These are phyloP conservation scores for Buddleja alternifolia DNA, from an alignment of 257 asterid species.

Conservation along the genomic window DNA sequence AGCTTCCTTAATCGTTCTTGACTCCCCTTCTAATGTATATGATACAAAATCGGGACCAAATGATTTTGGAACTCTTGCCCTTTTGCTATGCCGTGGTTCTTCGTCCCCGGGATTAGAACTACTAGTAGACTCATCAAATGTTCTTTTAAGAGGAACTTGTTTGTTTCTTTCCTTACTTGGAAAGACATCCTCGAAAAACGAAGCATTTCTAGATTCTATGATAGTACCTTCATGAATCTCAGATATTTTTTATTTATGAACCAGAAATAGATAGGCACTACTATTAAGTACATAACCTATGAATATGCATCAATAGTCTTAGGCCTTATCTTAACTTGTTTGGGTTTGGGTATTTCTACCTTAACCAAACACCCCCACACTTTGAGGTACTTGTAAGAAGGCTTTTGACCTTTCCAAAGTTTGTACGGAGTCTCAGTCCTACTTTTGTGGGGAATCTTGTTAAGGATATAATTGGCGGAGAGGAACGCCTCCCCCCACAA, in stretches of 20 bases:
- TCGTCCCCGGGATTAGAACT: no score
- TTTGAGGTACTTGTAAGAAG: background rate
- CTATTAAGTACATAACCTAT: no score
- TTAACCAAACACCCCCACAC: slow-evolving; percentile 5
- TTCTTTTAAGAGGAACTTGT: no score
- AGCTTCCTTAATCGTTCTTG: background rate
- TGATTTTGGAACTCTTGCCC: background rate
- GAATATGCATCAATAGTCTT: background rate
- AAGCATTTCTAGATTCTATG: background rate
- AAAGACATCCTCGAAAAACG: background rate
- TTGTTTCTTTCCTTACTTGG: background rate
- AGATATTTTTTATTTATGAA: no score
- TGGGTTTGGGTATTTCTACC: background rate
- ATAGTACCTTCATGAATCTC: background rate
- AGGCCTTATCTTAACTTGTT: background rate
- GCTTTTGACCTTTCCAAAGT: background rate
- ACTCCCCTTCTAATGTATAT: background rate
- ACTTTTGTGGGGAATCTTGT: background rate
- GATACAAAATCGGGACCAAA: background rate
- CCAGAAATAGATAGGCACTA: no score
- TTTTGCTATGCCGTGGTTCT: no score
- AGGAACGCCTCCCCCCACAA: slow-evolving; percentile 1
- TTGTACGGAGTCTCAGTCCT: background rate
- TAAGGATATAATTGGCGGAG: background rate
- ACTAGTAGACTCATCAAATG: no score